Conservation (phyloP, 2,329 filamentous ascomycete genomes). For the Aspergillus eucalypticola region DNA sequence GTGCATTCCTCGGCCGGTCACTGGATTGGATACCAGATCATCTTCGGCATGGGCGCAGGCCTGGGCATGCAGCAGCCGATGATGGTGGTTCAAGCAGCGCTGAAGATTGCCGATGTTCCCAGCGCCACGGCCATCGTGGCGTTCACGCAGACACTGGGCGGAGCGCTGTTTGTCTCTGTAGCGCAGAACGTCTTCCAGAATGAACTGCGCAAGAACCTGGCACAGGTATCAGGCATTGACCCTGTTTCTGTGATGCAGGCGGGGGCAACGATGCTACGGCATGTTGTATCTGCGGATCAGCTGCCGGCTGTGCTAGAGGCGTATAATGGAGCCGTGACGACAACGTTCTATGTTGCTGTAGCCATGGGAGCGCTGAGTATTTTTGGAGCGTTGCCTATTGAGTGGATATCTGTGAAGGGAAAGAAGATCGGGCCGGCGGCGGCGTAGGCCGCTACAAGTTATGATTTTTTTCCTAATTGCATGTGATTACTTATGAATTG, state of each 20-base stretch:
- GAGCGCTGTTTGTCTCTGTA: constrained; percentile 36
- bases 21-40: constrained; percentile 45
- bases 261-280: constrained; percentile 42
- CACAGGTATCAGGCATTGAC: constrained; percentile 28
- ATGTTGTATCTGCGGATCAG: constrained; percentile 26
- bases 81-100: constrained; percentile 38
- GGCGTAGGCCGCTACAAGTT: neutral
- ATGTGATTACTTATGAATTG: no score
- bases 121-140: constrained; percentile 38
- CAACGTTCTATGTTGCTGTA: constrained; percentile 42
- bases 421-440: constrained; percentile 40
- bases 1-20: constrained; percentile 31
- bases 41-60: constrained; percentile 40
- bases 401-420: constrained; percentile 46
- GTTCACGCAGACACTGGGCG: constrained; percentile 41
- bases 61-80: constrained; percentile 39
- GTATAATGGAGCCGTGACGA: constrained; percentile 40
- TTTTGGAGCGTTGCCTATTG: constrained; percentile 37
- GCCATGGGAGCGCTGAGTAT: constrained; percentile 39
- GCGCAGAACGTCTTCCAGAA: constrained; percentile 43
- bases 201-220: constrained; percentile 31
- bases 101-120: constrained; percentile 35
- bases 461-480: no score
- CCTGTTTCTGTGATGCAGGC: constrained; percentile 30
- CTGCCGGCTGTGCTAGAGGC: constrained; percentile 34